Percentiles rank a stretch among this genome's conserved stretches.
These are phyloP conservation scores for Kuraishia cidri DNA, from an alignment of 805 yeast species.

Conservation along the genomic window DNA sequence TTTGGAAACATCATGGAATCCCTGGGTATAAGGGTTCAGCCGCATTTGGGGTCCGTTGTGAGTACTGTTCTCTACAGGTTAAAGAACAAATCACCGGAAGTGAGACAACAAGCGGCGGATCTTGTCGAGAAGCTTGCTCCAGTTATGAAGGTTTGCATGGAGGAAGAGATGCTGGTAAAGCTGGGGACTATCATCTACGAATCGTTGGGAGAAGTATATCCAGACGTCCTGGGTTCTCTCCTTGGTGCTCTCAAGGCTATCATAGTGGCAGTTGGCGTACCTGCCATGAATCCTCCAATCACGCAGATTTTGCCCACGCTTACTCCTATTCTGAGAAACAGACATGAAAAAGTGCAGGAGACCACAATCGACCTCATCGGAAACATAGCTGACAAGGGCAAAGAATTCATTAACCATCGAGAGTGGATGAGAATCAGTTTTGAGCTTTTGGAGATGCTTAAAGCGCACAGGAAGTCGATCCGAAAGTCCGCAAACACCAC, in stretches of 20 bases:
- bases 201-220: conserved; percentile 88
- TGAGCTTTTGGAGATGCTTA: conserved; percentile 82
- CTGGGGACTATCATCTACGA: conserved; percentile 77
- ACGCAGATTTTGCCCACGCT: conserved; percentile 77
- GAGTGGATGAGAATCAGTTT: conserved; percentile 98
- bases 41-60: conserved; percentile 65
- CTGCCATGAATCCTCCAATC: conserved; percentile 68
- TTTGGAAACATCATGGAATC: conserved; percentile 57
- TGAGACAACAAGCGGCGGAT: conserved; percentile 81
- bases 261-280: conserved; percentile 49
- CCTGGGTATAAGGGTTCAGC: conserved; percentile 55
- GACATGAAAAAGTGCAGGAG: conserved; percentile 88
- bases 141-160: conserved; percentile 55
- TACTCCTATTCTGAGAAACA: conserved; percentile 84
- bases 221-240: conserved; percentile 86
- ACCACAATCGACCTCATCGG: conserved; percentile 75
- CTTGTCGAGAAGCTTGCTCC: conserved; percentile 60
- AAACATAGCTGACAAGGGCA: conserved; percentile 67
- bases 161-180: conserved; percentile 53
- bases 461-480: conserved; percentile 68
- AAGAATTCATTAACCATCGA: conserved; percentile 77
- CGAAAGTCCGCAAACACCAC: conserved; percentile 82
- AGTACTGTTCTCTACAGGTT: conserved; percentile 66
- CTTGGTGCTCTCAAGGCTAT: conserved; percentile 62
- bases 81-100: conserved; percentile 60